Percentiles rank a stretch among this genome's conserved stretches.
These are phyloP conservation scores for Backusella luteola DNA, from an alignment of 192 early-diverging fungal species.

Conservation along the genomic window DNA sequence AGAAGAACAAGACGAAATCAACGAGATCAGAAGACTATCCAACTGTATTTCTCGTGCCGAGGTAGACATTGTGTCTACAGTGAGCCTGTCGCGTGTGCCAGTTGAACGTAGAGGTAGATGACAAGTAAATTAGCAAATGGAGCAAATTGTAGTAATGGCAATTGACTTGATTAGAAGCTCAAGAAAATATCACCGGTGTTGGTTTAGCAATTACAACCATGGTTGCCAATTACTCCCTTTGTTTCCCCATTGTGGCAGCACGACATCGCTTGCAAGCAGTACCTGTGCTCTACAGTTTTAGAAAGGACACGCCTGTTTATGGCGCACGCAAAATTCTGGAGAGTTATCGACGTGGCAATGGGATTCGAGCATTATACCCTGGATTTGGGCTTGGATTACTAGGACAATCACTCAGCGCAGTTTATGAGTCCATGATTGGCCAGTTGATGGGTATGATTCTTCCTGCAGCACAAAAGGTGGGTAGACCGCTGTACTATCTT, in stretches of 20 bases:
- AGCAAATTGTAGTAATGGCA: neutral
- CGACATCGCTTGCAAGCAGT: constrained; percentile 31
- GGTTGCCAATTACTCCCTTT: constrained; percentile 33
- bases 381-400: constrained; percentile 35
- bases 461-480: neutral
- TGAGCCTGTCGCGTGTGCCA: neutral
- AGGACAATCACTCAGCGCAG: constrained; percentile 25
- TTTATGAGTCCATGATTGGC: constrained; percentile 22
- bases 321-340: neutral
- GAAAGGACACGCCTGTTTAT: constrained; percentile 19
- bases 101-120: constrained; percentile 9
- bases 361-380: constrained; percentile 28
- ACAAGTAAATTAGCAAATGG: neutral
- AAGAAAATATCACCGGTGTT: constrained; percentile 27
- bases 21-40: neutral
- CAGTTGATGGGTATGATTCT: neutral
- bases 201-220: constrained; percentile 28
- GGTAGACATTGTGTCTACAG: neutral
- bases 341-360: constrained; percentile 4
- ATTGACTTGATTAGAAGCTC: neutral
- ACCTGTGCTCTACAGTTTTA: neutral
- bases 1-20: constrained; percentile 7
- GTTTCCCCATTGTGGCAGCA: constrained; percentile 36
- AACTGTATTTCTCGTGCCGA: neutral
- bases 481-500: neutral